Base-by-base conservation (phyloP, 768 basidiomycete genomes). In the Chlorophyllum brunneum region DNA sequence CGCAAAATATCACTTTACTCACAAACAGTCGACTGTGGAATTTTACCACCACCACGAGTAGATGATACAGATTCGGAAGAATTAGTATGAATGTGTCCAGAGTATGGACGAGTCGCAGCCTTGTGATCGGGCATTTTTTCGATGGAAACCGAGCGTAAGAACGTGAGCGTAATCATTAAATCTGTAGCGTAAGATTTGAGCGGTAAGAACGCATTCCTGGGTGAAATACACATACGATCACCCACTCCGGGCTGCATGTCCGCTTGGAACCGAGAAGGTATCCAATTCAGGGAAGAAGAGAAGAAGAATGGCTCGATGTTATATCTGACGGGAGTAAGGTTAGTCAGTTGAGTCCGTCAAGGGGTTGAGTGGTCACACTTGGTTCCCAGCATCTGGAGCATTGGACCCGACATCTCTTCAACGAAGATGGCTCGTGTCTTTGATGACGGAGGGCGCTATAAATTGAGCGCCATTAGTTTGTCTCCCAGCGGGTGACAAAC, bases 251-350 rank as follows among this genome's bases (percentile, higher is more conserved):
- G 59, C 1, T 58, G 27, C 2, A 73, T 48, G 48, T 72, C 75
- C 57, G 83, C 82, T 57, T 81, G 77, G 48, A 79, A 85, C 48
- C 81, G 75, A 5, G 80, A 79, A 4, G 83, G 82, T 58, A 85
- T 85, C 80, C 80, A 82, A 53, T 78, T 81, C 2, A 81, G 56
- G n/a, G 79, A 80, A 0, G 81, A 82, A 4, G 80, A 80, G 57
- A 79, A 84, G 64, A 81, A 84, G 61, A 82, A 83, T 0, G 82
- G 82, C 58, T 83, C 81, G 38, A 83, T 74, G 23, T 71, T 68
- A 51, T 75, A 80, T 60, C 81, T 76, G 29, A 7, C 26, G 29
- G 23, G 29, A 29, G 15, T 20, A 34, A 47, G 22, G n/a, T 11
- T 24, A 38, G 6, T 26, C 24, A 20, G 20, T 36, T 11, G 31